Conservation (phyloP, 257 asterid genomes). For the Ehretia macrophylla region DNA sequence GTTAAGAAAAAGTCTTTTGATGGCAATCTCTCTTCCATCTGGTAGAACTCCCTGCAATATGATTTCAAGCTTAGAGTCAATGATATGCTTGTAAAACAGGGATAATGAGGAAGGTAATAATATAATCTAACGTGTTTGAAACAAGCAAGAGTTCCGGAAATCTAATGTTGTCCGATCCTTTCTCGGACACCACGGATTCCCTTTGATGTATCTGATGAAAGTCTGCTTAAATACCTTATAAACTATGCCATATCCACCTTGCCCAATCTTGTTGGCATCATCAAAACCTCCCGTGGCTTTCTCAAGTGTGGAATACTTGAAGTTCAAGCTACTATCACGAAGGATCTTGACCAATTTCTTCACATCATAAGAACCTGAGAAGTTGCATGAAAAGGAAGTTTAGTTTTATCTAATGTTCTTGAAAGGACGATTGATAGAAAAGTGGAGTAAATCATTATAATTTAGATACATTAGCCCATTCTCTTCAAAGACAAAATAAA, state of each 20-base stretch:
- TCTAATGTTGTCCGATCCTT: no score
- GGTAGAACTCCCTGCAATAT: no score
- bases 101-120: no score
- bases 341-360: slow-evolving; percentile 13
- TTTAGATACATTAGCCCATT: no score
- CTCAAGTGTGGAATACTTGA: slow-evolving; percentile 23
- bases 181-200: no score
- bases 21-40: slow-evolving; percentile 18
- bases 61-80: no score
- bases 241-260: slow-evolving; percentile 31
- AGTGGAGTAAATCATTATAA: not conserved
- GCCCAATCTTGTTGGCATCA: slow-evolving; percentile 24
- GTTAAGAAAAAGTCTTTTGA: slow-evolving; percentile 21
- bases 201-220: no score
- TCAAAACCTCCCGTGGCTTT: slow-evolving; percentile 17
- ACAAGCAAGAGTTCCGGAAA: no score
- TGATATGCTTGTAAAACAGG: no score
- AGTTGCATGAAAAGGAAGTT: not conserved
- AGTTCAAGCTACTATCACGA: slow-evolving; percentile 17
- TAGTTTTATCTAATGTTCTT: not conserved
- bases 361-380: slow-evolving; percentile 10
- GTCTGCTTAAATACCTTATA: slow-evolving; percentile 2
- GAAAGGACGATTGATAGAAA: not conserved
- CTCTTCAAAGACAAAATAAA: not conserved
- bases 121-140: no score